Evolutionary conservation across 1,139 yeast species (phyloP), one percentile per base, ranked within the genome.

Genomic region (Blastobotrys persicus): DNA sequence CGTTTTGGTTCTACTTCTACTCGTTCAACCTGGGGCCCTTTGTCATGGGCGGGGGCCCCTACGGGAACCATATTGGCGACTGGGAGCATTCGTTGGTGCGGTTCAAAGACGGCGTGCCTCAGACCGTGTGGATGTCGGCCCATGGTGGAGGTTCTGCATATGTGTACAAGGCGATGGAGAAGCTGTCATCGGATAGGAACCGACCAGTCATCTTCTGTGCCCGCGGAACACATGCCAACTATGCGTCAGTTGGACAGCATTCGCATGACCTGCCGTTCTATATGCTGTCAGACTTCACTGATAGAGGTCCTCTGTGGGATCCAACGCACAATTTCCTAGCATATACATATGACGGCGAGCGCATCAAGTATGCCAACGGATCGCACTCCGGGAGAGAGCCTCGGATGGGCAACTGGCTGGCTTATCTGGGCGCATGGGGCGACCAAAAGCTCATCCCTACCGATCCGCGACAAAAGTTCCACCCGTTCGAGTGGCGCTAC

Each of bases 81-180:
- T 92, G 98, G 98, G 98, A 92, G 61, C 98, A 92, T 66, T 82
- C 95, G 2, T 70, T 92, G 38, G 94, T 89, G 11, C 73, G 98
- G 31, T 92, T 87, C 65, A 78, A 82, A 59, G 77, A 85, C 3
- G 96, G 96, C 0, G 71, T 75, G 53, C 98, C 98, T 0, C 75
- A 83, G n/a, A 78, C 85, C 51, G 81, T 91, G n/a, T 92, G 98
- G 98, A 87, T 92, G 95, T 85, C 95, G 28, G 98, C 98, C 0
- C 98, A 92, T 68, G 96, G 97, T 1, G 97, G 98, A 9, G 98
- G 98, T 2, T 85, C 91, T 18, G 97, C 96, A 0, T 92, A 85
- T 65, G 76, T 77, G 57, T 91, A 82, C 64, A 74, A 78, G 20
- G 85, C 88, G 26, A 70, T 89, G 54, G 96, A 89, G 62, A 86